Conservation (phyloP, 2,329 filamentous ascomycete species). For the Albophoma yamanashiensis region DNA sequence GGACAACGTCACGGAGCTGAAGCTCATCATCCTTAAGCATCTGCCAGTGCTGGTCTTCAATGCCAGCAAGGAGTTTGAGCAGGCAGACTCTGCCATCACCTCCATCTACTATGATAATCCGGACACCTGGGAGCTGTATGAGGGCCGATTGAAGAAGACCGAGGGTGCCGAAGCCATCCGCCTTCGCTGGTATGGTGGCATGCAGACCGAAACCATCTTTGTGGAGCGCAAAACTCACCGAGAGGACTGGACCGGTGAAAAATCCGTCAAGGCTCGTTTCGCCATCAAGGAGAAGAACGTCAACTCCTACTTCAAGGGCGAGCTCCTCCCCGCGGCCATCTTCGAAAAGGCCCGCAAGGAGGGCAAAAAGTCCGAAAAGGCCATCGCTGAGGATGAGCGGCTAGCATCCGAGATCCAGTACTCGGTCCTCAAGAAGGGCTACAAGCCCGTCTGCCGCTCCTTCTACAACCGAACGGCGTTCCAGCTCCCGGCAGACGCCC, state of each 20-base stretch:
- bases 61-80: conserved; percentile 88
- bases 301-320: conserved; percentile 77
- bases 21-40: conserved; percentile 96
- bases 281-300: conserved; percentile 95
- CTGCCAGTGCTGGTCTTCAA: conserved; percentile 96
- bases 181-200: conserved; percentile 92
- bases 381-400: conserved; percentile 83
- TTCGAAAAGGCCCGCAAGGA: conserved; percentile 96
- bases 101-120: conserved; percentile 98
- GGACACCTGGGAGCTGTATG: conserved; percentile 86
- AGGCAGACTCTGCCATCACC: conserved; percentile 84
- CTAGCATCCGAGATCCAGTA: conserved; percentile 90
- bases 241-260: conserved; percentile 98
- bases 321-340: conserved; percentile 74
- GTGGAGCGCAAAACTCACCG: conserved; percentile 96
- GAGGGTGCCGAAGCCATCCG: conserved; percentile 96
- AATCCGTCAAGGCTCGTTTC: conserved; percentile 96
- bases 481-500: conserved; percentile 89
- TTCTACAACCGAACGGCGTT: conserved; percentile 99
- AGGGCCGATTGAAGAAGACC: conserved; percentile 91
- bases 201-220: conserved; percentile 92
- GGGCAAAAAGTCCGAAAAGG: conserved; percentile 84
- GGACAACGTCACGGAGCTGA: conserved; percentile 96
- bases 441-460: conserved; percentile 81
- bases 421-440: conserved; percentile 75